Evolutionary conservation across 1,139 yeast genomes (phyloP).

Genomic region (Taphrina pruni): DNA sequence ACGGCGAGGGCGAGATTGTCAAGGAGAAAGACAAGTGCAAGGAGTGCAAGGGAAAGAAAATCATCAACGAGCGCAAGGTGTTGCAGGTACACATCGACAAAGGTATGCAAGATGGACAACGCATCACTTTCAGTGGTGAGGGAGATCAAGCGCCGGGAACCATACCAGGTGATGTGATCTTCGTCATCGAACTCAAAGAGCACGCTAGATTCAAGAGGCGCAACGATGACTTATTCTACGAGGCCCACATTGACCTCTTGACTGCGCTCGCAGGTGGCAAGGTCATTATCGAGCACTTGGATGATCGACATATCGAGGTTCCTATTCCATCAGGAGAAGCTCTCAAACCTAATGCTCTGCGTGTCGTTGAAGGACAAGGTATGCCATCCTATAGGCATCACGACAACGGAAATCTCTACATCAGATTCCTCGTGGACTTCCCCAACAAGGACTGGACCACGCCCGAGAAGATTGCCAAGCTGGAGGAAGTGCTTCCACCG

Average conservation of each 20-base stretch:
- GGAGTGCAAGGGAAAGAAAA: constrained; percentile 86
- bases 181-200: constrained; percentile 86
- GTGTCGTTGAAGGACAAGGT: constrained; percentile 91
- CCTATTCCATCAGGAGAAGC: constrained; percentile 90
- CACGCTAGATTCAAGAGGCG: constrained; percentile 82
- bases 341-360: constrained; percentile 79
- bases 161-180: constrained; percentile 95
- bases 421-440: constrained; percentile 61
- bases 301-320: constrained; percentile 84
- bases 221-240: constrained; percentile 85
- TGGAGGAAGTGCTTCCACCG: constrained; percentile 57
- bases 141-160: constrained; percentile 97
- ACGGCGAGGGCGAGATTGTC: constrained; percentile 89
- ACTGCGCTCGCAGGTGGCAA: constrained; percentile 98
- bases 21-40: constrained; percentile 90
- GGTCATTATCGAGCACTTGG: constrained; percentile 78
- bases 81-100: constrained; percentile 93
- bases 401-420: constrained; percentile 59
- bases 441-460: constrained; percentile 56
- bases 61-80: constrained; percentile 84
- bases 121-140: constrained; percentile 88
- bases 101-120: constrained; percentile 96
- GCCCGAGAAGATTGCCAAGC: constrained; percentile 53
- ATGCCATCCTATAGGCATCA: constrained; percentile 73
- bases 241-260: constrained; percentile 85